Evolutionary conservation across 139 green algal genomes (phyloP), one percentile per base, ranked within the genome.

Genomic region (Closterium sp.): DNA sequence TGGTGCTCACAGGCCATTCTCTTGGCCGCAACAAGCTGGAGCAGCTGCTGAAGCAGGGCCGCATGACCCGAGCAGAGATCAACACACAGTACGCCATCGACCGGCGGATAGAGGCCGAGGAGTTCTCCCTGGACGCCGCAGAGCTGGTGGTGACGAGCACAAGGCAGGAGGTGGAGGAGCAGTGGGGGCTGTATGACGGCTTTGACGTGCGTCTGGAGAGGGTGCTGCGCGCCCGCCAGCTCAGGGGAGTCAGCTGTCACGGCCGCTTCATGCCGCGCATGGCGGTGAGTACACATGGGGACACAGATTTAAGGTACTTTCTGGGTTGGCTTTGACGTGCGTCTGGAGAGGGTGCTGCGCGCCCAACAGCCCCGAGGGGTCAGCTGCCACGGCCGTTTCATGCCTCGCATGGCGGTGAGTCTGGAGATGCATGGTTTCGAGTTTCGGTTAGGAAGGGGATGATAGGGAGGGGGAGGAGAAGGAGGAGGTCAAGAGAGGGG

Each of bases 141-240:
- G 89, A 96, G 45, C 95, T 97, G 89, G 97, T 99, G 85, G 97
- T 99, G 91, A 98, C 97, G 13, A 97, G 94, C 87, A 99, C 97
- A 0, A 92, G 96, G 94, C 97, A 99, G 96, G 97, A 98, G 95
- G 96, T 99, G 31, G 96, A 97, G 24, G 73, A 86, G 42, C 98
- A 99, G 95, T 99, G 98, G 97, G 97, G 97, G 28, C 96, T 98
- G 89, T 99, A 99, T 93, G 96, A 99, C 91, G 97, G 97, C 70
- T 98, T 96, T 95, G 94, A 86, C 22, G 86, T 92, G 21, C 86
- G 90, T 10, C 94, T 97, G 84, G 94, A 95, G 90, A 9, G 85
- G 2, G 93, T 96, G 70, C 92, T 98, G 91, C 21, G 90, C 10
- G 38, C 45, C 21, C 92, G 95, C 19, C 11, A 90, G 87, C 29